Evolutionary conservation across 139 green algal genomes (phyloP), one percentile per base, ranked within the genome.

Genomic region (Tetraselmis chui): DNA sequence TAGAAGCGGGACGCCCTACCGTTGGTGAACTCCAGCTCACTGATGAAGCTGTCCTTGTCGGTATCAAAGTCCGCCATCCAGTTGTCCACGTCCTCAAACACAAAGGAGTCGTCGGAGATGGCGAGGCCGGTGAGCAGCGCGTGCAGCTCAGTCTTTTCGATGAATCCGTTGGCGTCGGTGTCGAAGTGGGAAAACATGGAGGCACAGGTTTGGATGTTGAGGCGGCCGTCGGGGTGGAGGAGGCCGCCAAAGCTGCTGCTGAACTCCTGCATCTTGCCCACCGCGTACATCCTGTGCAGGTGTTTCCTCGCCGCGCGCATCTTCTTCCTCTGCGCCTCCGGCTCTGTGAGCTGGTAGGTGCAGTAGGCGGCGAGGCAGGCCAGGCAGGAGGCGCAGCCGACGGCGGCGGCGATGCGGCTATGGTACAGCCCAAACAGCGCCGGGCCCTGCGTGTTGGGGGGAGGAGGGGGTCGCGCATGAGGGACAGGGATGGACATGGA

Each of bases 151-250:
- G 59, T 29, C 24, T 31, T 32, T 77, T 89, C 84, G 0, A 92
- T 88, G 58, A 5, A 24, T 59, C 85, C 81, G 32, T 80, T 74
- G 26, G 23, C 27, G 81, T 93, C 83, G 0, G 28, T 30, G 83
- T 93, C 90, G 82, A 91, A 92, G 28, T 84, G 59, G 1, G 86
- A 80, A 77, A 91, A 91, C 27, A 91, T 82, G n/a, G 28, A 2
- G 31, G 75, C 23, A n/a, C 31, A 45, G 59, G 75, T 31, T 80
- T 59, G 59, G 2, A 28, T 30, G 32, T 82, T 32, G 1, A 84
- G 31, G 29, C 30, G 26, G 67, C 84, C 84, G 0, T 30, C 24
- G 29, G 31, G 26, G 75, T 86, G 75, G 29, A 89, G 28, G 2
- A 89, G 78, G 5, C 59, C 28, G 31, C 81, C 81, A 32, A 77